Conservation (phyloP, 192 early-diverging fungal species). For the Phlyctochytrium arcticum region DNA sequence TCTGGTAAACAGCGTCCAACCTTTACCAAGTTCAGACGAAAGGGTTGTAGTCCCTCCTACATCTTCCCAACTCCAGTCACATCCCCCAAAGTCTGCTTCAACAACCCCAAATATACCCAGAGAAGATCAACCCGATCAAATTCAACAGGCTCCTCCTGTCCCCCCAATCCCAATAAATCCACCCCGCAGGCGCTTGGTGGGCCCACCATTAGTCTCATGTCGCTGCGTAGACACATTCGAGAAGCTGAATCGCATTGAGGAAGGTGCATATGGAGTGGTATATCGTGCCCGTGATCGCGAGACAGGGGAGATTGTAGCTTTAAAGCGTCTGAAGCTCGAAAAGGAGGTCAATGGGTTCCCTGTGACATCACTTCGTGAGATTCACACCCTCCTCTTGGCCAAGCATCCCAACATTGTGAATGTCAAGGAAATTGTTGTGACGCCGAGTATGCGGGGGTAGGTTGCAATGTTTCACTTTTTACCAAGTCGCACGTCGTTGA, state of each 20-base stretch:
- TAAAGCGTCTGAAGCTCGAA: slow-evolving; percentile 73
- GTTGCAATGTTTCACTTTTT: slow-evolving; percentile 9
- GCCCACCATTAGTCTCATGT: slow-evolving; percentile 55
- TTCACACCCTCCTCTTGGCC: slow-evolving; percentile 65
- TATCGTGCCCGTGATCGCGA: slow-evolving; percentile 80
- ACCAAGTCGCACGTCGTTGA: not conserved
- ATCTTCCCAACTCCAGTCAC: not conserved
- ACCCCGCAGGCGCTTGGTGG: slow-evolving; percentile 22
- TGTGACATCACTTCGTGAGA: slow-evolving; percentile 76
- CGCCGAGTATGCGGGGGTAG: slow-evolving; percentile 55
- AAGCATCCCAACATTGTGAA: slow-evolving; percentile 76
- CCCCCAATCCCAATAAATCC: too few relatives aligned
- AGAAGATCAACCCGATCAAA: too few relatives aligned
- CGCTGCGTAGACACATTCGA: slow-evolving; percentile 83
- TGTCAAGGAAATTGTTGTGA: slow-evolving; percentile 73
- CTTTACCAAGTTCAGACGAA: too few relatives aligned
- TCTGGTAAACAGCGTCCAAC: too few relatives aligned
- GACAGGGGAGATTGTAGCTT: slow-evolving; percentile 75
- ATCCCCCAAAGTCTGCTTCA: not conserved
- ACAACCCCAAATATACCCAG: not conserved
- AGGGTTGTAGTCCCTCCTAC: too few relatives aligned
- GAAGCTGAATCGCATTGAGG: slow-evolving; percentile 92
- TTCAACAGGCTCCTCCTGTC: too few relatives aligned
- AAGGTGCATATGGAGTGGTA: slow-evolving; percentile 95
- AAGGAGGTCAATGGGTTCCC: slow-evolving; percentile 76